A percentile compares a stretch with the other conserved stretches of the same genome.
These are phyloP conservation scores for Ophiostoma piceae DNA, from an alignment of 2,329 filamentous ascomycete genomes.

Conservation along the genomic window DNA sequence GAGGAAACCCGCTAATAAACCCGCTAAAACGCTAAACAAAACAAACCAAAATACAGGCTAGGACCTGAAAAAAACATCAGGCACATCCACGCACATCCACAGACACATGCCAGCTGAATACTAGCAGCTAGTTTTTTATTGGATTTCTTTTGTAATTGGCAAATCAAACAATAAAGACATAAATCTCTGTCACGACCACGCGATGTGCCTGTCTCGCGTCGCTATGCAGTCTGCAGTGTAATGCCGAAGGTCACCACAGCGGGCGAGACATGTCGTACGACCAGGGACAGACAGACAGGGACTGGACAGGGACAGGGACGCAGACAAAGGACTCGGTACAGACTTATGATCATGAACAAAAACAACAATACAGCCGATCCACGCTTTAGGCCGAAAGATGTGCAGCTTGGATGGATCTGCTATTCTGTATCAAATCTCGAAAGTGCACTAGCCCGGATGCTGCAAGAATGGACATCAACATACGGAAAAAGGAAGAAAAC, in stretches of 20 bases:
- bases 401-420: constrained; percentile 2
- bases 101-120: background rate
- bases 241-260: background rate
- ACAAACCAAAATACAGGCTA: background rate
- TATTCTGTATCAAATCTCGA: background rate
- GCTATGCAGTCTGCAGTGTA: background rate
- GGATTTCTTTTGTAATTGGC: background rate
- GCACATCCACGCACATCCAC: background rate
- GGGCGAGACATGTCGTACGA: background rate
- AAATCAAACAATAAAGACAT: too few species aligned
- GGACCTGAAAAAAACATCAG: background rate
- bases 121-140: background rate
- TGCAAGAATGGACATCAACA: background rate
- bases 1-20: background rate
- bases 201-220: background rate
- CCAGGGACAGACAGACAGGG: background rate
- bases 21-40: background rate
- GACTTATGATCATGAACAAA: too few species aligned
- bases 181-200: too few species aligned
- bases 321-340: background rate
- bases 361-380: background rate
- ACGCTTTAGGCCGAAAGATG: background rate
- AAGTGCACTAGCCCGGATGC: background rate
- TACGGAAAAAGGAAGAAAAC: background rate
- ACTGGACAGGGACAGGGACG: background rate